Base-by-base conservation (phyloP, 306 rosid genomes). In the Lathyrus aphaca region DNA sequence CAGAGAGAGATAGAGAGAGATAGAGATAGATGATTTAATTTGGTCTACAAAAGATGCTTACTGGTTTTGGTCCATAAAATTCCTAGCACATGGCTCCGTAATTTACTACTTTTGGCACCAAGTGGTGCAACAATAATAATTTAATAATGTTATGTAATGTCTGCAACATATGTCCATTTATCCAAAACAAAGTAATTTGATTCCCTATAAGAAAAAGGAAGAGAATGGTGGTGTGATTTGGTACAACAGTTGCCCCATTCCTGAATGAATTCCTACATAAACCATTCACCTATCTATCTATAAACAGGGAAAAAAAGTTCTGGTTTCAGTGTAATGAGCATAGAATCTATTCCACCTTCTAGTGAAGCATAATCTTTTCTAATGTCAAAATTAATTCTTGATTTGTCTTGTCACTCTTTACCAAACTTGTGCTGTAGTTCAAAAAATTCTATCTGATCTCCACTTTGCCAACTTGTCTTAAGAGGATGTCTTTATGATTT, bases 271-370 rank as follows among this genome's bases (percentile, higher is more conserved):
- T 69, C 54, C 61, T 48, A 13, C 74, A 39, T 14, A 62, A 62
- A 25, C 82, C 81, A 72, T 84, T 82, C 46, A 10, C 55, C 82
- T 60, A 66, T 10, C 66, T 17, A 54, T 11, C 66, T 17, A 58
- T 66, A 71, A 64, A 27, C 17, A 38, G 44, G 44, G 18, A 58
- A 74, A 68, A 54, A 72, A 64, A 66, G 55, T 61, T 65, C 71
- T 23, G 57, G 68, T 50, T 68, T 65, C 73, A 68, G 78, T 64
- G 69, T 62, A 55, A 58, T 71, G 50, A 55, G 68, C 21, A 25
- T 76, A 72, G 97, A 90, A 91, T 86, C 76, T 87, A 81, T 83
- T 82, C 83, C 5, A 40, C 49, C 79, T 77, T 82, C 72, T 66
- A 76, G 86, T 61, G 71, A 84, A 84, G 88, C 86, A 83, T 74